Evolutionary conservation across 305 asterid genomes (phyloP).

Genomic region (Rubia balearica): DNA sequence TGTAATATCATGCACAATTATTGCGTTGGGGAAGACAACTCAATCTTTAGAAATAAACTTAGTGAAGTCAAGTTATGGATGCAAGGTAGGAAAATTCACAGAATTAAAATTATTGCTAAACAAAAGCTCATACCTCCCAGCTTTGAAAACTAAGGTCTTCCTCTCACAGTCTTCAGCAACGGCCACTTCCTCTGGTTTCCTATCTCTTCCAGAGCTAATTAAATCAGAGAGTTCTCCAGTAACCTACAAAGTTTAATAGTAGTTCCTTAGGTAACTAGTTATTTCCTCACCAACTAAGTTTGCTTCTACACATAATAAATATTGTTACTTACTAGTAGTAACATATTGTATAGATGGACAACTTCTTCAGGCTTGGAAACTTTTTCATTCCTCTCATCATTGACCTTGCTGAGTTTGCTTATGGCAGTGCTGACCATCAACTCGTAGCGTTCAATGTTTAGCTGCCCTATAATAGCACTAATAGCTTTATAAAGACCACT

Average conservation of each 20-base stretch:
- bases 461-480: conserved; percentile 78
- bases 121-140: conserved; percentile 58
- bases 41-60: neutral
- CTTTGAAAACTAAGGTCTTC: conserved; percentile 61
- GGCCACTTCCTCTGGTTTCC: conserved; percentile 75
- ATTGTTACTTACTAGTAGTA: conserved; percentile 52
- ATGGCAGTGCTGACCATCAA: conserved; percentile 75
- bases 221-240: conserved; percentile 87
- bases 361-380: conserved; percentile 93
- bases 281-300: neutral
- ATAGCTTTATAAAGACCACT: conserved; percentile 93
- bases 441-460: conserved; percentile 90
- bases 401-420: conserved; percentile 67
- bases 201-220: conserved; percentile 90
- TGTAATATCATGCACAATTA: neutral
- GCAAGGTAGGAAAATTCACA: conserved; percentile 15
- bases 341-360: conserved; percentile 78
- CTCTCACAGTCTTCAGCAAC: conserved; percentile 79
- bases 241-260: conserved; percentile 44
- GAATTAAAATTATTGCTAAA: conserved; percentile 1
- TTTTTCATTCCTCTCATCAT: conserved; percentile 77
- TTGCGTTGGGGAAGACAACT: neutral
- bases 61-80: neutral
- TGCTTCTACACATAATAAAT: conserved; percentile 9
- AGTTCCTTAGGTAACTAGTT: conserved; percentile 17